Evolutionary conservation across 148 eudicot species (phyloP).

Genomic region (Heliosperma pusillum): DNA sequence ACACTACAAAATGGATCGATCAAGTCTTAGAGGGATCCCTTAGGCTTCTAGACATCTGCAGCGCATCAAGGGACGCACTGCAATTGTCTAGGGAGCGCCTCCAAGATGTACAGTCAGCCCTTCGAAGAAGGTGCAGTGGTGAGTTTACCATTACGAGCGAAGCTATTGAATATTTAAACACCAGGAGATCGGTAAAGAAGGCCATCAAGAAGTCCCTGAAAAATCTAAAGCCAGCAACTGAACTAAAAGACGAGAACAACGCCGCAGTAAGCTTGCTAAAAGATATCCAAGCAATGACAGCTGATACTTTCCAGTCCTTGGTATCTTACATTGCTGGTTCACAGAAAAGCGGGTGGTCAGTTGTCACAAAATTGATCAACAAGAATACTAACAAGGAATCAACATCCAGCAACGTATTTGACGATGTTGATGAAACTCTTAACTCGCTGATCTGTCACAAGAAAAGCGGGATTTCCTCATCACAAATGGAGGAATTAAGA

Average conservation of each 20-base stretch:
- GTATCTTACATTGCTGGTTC: conserved; percentile 10
- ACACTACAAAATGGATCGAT: conserved; percentile 6
- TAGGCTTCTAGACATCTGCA: conserved; percentile 36
- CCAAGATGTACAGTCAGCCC: conserved; percentile 30
- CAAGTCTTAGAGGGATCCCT: conserved; percentile 33
- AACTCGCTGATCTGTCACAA: conserved; percentile 18
- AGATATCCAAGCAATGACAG: conserved; percentile 6
- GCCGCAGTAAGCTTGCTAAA: neutral
- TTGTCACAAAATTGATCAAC: conserved; percentile 6
- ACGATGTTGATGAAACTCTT: conserved; percentile 12
- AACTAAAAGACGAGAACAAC: neutral
- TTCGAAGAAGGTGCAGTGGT: conserved; percentile 30
- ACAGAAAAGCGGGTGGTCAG: conserved; percentile 17
- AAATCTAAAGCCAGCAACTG: conserved; percentile 14
- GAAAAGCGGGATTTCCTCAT: conserved; percentile 12
- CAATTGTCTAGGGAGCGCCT: conserved; percentile 23
- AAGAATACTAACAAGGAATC: neutral
- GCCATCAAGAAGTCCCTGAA: conserved; percentile 22
- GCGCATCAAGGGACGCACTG: conserved; percentile 24
- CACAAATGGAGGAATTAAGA: conserved; percentile 19
- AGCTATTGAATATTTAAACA: conserved; percentile 14
- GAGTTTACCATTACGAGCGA: conserved; percentile 19
- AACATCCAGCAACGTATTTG: conserved; percentile 4
- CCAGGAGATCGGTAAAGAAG: conserved; percentile 26
- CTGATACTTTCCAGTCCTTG: conserved; percentile 11